Percentiles rank a stretch among this genome's conserved stretches.
Conservation (phyloP, 1,284 basidiomycete genomes). For the Entoloma clypeatum region DNA sequence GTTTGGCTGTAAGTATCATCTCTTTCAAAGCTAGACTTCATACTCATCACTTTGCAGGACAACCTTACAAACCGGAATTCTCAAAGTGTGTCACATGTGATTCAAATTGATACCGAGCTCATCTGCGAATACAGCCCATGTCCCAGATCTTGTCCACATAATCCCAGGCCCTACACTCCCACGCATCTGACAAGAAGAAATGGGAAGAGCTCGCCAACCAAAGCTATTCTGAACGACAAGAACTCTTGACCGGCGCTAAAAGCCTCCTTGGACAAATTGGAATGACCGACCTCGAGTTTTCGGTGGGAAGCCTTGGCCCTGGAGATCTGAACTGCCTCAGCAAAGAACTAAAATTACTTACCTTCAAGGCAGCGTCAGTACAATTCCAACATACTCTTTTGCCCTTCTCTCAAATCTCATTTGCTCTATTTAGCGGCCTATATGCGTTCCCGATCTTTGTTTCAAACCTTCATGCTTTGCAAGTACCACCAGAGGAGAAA, state of each 20-base stretch:
- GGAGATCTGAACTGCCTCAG: conserved; percentile 46
- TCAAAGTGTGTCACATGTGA: conserved; percentile 24
- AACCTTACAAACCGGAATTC: conserved; percentile 39
- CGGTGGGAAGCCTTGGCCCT: conserved; percentile 51
- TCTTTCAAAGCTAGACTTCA: not conserved
- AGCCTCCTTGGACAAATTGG: conserved; percentile 38
- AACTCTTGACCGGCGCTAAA: conserved; percentile 28
- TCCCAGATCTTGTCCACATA: conserved; percentile 29
- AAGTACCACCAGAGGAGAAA: conserved; percentile 12
- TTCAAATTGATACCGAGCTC: not conserved
- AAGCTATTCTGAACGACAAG: conserved; percentile 23
- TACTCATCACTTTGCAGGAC: conserved; percentile 32
- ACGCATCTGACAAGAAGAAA: conserved; percentile 30
- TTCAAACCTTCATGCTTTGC: conserved; percentile 27
- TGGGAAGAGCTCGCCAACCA: conserved; percentile 29
- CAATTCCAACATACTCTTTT: no score
- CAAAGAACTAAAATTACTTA: conserved; percentile 38
- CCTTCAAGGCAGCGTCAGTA: conserved; percentile 40
- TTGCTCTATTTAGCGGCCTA: conserved; percentile 30
- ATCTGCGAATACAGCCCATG: conserved; percentile 25
- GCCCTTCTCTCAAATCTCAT: not conserved
- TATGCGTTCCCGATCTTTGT: conserved; percentile 34
- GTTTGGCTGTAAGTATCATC: conserved; percentile 34
- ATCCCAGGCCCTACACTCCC: conserved; percentile 28
- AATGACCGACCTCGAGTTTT: conserved; percentile 51